Evolutionary conservation across 1,284 basidiomycete species (phyloP), one percentile per base, ranked within the genome.

Genomic region (Exobasidium rhododendri): DNA sequence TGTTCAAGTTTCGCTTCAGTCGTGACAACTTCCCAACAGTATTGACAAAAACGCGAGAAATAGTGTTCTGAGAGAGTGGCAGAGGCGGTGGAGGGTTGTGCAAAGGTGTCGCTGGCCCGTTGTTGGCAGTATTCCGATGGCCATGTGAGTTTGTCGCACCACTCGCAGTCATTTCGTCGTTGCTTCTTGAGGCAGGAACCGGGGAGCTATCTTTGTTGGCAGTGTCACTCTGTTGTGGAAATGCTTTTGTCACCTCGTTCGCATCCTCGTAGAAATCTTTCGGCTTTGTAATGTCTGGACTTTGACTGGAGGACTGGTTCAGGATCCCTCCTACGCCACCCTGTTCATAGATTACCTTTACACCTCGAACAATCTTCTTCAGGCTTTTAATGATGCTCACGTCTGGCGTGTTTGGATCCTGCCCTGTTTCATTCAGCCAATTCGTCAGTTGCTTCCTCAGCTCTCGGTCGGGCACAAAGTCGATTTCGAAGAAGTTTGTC

Each of bases 11-110:
- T 11, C 57, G 57, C 68, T 85, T 89, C 88, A 90, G 90, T n/a
- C 88, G 83, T 6, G 90, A 89, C 14, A 92, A 81, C 2, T 88
- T 85, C 1, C 89, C 88, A 54, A 91, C 88, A 0, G 90, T 90
- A 80, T 88, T 89, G 47, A 89, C 88, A 54, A 92, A 85, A 11
- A 85, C 90, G 3, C 88, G 84, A 0, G 89, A 90, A 28, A 91
- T 81, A 0, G 87, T 83, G 69, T 83, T 87, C 10, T 69, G 56
- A 4, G 68, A 51, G 10, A 71, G 30, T 65, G 66, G 54, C 68
- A 66, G 71, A 61, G 47, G 65, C 47, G 44, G 74, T 71, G 6
- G 64, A 24, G 47, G 20, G 14, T 20, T 50, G 26, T 50, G 47
- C n/a, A 20, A 66, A 1, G 71, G 76, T 4, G 74, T 61, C 3